These are phyloP conservation scores for Colletotrichum caudatum DNA, from an alignment of 2,329 filamentous ascomycete genomes.

Conservation along the genomic window DNA sequence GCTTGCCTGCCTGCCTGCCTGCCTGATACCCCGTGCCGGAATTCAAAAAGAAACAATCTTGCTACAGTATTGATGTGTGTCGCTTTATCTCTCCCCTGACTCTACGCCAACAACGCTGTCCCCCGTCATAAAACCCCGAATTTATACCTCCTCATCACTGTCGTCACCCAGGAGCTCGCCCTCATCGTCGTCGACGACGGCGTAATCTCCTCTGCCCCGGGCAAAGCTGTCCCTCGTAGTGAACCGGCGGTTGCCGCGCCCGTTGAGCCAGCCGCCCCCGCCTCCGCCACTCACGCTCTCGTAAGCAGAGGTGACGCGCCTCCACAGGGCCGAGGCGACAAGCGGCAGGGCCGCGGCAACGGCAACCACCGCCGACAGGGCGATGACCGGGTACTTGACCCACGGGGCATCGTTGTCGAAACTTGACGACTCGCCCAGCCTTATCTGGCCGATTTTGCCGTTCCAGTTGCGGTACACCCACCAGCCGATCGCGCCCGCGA, in stretches of 20 bases:
- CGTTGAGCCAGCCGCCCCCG: constrained; percentile 64
- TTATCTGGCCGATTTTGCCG: constrained; percentile 91
- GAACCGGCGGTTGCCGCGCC: constrained; percentile 75
- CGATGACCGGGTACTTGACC: constrained; percentile 85
- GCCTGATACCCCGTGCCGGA: constrained; percentile 1
- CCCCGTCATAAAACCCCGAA: not conserved
- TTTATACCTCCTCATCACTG: constrained; percentile 83
- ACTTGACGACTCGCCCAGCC: constrained; percentile 77
- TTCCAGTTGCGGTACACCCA: constrained; percentile 89
- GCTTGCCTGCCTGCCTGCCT: not conserved
- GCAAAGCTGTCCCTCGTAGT: constrained; percentile 92
- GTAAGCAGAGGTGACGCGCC: constrained; percentile 66
- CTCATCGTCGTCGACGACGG: constrained; percentile 90
- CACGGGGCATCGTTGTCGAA: constrained; percentile 80
- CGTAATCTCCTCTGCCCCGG: constrained; percentile 87
- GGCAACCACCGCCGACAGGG: constrained; percentile 73
- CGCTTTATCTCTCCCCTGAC: constrained; percentile 5
- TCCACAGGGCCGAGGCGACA: constrained; percentile 78
- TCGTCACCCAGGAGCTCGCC: constrained; percentile 94
- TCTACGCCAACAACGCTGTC: not conserved
- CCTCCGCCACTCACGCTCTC: constrained; percentile 63
- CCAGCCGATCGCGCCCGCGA: constrained; percentile 81
- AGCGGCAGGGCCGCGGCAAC: constrained; percentile 75
- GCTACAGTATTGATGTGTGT: constrained; percentile 9
- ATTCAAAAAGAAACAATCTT: constrained; percentile 34